phyloP scores from a whole-genome alignment of 371 early-diverging fungal species.

The Quaeritorhiza haematococci region DNA sequence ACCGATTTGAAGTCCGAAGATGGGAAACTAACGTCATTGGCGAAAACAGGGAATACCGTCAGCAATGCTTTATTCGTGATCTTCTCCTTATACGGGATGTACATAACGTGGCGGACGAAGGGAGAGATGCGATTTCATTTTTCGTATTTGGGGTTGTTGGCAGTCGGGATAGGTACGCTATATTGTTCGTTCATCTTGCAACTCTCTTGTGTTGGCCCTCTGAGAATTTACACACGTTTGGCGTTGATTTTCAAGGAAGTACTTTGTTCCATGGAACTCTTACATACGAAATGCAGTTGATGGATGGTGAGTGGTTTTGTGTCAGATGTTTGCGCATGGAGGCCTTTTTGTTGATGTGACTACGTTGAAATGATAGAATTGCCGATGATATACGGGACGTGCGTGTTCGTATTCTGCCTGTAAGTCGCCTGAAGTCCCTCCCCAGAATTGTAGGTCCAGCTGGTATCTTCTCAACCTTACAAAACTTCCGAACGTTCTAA shows the following conservation, averaged over 20 bases:
- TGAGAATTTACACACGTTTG: conserved; percentile 34
- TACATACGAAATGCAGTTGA: conserved; percentile 67
- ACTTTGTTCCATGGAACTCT: conserved; percentile 75
- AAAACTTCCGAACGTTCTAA: too few species aligned
- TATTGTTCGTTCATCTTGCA: not conserved
- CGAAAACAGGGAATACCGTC: conserved; percentile 64
- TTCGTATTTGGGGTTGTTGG: conserved; percentile 51
- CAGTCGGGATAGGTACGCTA: conserved; percentile 19
- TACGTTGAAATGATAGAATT: conserved; percentile 35
- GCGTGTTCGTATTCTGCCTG: conserved; percentile 39
- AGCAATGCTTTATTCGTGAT: conserved; percentile 57
- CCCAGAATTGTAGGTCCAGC: too few species aligned
- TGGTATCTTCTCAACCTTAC: too few species aligned
- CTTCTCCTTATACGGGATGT: conserved; percentile 50
- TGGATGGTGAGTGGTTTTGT: conserved; percentile 37
- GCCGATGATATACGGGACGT: conserved; percentile 42
- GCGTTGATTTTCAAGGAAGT: conserved; percentile 48
- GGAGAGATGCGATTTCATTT: conserved; percentile 50
- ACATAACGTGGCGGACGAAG: conserved; percentile 38
- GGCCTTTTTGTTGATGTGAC: too few species aligned
- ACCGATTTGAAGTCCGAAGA: too few species aligned
- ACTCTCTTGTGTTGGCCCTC: not conserved
- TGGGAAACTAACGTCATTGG: too few species aligned
- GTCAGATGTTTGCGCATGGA: not conserved
- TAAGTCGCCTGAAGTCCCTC: conserved; percentile 23